Base-by-base conservation (phyloP, 306 rosid species). In the Gillenia trifoliata region DNA sequence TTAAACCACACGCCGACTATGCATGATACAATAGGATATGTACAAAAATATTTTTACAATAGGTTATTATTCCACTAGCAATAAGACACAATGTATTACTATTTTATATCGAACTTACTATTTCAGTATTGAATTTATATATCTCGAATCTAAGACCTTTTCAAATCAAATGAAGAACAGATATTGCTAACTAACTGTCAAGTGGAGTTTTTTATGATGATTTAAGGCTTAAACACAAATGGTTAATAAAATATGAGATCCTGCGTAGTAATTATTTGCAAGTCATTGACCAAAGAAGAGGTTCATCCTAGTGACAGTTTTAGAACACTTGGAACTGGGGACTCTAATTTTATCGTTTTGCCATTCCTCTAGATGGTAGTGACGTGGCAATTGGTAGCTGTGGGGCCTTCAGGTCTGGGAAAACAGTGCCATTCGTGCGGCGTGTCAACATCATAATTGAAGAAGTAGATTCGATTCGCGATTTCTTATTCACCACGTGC, bases 281-380 rank as follows among this genome's bases (percentile, higher is more conserved):
- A 55, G 60, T 55, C 5, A 54, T 56, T 50, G 75, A 56, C 75
- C 75, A 64, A 20, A 55, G 1, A 23, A 54, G 17, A 47, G 9
- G 50, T 31, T 55, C 28, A n/a, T n/a, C 49, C 64, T 70, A 12
- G 64, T 30, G 66, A 36, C 75, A 16, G 26, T 71, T 54, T 36
- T 16, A 4, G 20, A 72, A 16, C 41, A 40, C 22, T 59, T 38
- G 31, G 74, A 52, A 9, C 1, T 22, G 13, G 26, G 61, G 92
- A 84, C 89, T 82, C 75, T 23, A 77, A 75, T 76, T 81, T 85
- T 83, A 81, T 88, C 92, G 86, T 79, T 74, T 90, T 75, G 83
- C 64, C 78, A 83, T 45, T 11, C 11, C 28, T 60, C 59, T 17
- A 31, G 74, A 41, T 36, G 65, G 55, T 20, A 61, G 23, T 75